Evolutionary conservation across 73 alveolate genomes (phyloP).

Genomic region (Tetrahymena malaccensis): DNA sequence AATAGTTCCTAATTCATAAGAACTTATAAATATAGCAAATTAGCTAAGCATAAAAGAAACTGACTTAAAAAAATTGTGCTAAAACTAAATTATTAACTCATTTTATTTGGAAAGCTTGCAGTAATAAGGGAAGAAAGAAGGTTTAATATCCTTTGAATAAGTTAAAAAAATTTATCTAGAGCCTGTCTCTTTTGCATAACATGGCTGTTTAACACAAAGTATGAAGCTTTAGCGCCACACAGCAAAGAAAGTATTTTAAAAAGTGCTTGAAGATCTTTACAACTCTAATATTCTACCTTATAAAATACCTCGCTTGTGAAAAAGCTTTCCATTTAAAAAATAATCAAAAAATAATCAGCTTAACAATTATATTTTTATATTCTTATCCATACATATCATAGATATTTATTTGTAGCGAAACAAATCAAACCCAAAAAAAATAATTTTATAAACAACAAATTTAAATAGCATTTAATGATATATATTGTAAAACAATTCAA

Average conservation of each 20-base stretch:
- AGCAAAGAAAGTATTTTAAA: not conserved
- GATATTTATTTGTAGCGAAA: too few relatives aligned
- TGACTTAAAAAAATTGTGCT: not conserved
- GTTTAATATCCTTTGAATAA: not conserved
- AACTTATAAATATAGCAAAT: conserved; percentile 37
- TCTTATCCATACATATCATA: too few relatives aligned
- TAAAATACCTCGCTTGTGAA: too few relatives aligned
- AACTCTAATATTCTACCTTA: not conserved
- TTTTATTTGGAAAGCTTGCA: not conserved
- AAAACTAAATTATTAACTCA: not conserved
- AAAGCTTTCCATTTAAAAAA: too few relatives aligned
- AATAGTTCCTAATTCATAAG: conserved; percentile 69
- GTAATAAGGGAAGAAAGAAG: not conserved
- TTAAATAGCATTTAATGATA: too few relatives aligned
- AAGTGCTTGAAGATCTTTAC: not conserved
- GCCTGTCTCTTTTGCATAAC: not conserved
- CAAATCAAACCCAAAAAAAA: too few relatives aligned
- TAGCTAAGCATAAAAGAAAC: not conserved
- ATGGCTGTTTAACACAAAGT: not conserved
- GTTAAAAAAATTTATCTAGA: not conserved
- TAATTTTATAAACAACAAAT: too few relatives aligned
- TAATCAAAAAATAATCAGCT: too few relatives aligned
- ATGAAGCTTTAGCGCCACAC: not conserved
- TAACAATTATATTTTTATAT: too few relatives aligned
- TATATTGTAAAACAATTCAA: too few relatives aligned